phyloP scores from a whole-genome alignment of 2,329 filamentous ascomycete genomes.

The Neonectria neomacrospora region DNA sequence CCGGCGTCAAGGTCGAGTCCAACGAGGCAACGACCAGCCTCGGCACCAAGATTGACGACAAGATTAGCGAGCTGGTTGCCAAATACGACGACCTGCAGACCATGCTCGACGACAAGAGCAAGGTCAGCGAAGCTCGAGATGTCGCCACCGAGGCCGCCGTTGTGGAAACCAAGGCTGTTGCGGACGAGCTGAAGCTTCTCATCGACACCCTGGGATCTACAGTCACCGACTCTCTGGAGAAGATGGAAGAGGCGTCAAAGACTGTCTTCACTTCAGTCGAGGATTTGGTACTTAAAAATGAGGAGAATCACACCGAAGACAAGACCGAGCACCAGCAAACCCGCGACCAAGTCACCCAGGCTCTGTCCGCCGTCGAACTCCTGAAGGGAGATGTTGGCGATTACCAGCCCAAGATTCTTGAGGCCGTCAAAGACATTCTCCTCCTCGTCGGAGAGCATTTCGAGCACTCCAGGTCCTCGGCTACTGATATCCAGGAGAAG shows the following conservation, averaged over 20 bases:
- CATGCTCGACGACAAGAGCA: conserved; percentile 77
- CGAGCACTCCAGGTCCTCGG: conserved; percentile 81
- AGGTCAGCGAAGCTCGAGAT: conserved; percentile 78
- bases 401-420: conserved; percentile 88
- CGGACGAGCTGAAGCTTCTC: conserved; percentile 87
- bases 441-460: conserved; percentile 86
- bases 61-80: conserved; percentile 79
- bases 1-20: conserved; percentile 82
- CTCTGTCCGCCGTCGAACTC: conserved; percentile 76
- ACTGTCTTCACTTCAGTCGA: conserved; percentile 87
- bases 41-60: conserved; percentile 68
- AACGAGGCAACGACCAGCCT: conserved; percentile 73
- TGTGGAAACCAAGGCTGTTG: conserved; percentile 78
- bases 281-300: conserved; percentile 78
- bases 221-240: conserved; percentile 85
- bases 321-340: conserved; percentile 86
- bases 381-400: conserved; percentile 84
- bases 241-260: conserved; percentile 87
- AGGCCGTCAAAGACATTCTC: conserved; percentile 87
- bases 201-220: conserved; percentile 86
- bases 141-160: conserved; percentile 79
- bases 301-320: conserved; percentile 77
- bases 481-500: conserved; percentile 65
- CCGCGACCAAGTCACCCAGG: conserved; percentile 81
- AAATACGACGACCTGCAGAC: conserved; percentile 91